phyloP scores from a whole-genome alignment of 1,139 yeast species.

The Geotrichum europaeum region DNA sequence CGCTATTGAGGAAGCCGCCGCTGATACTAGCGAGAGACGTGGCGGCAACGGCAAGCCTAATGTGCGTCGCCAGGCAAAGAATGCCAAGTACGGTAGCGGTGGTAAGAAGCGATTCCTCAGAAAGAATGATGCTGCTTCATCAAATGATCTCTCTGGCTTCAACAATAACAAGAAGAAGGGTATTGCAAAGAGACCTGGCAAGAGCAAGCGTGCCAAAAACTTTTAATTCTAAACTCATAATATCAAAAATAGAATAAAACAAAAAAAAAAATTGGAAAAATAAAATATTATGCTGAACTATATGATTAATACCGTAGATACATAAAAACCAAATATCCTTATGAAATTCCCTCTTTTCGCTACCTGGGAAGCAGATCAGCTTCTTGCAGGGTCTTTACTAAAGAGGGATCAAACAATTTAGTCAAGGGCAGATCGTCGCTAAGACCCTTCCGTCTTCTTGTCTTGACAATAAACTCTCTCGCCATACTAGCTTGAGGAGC shows the following conservation, averaged over 20 bases:
- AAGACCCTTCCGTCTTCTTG: constrained; percentile 77
- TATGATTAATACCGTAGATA: background rate
- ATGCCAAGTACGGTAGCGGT: constrained; percentile 63
- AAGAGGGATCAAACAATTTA: constrained; percentile 60
- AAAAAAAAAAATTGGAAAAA: background rate
- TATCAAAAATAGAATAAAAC: constrained; percentile 1
- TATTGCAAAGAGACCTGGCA: constrained; percentile 56
- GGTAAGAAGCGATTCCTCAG: constrained; percentile 72
- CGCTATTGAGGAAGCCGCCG: constrained; percentile 88
- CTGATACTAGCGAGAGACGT: constrained; percentile 38
- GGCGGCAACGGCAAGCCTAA: constrained; percentile 47
- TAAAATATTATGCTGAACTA: background rate
- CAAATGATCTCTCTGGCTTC: constrained; percentile 65
- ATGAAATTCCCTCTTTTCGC: background rate
- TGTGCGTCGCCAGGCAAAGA: constrained; percentile 60
- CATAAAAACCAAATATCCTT: background rate
- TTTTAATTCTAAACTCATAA: background rate
- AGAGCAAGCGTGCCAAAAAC: constrained; percentile 48
- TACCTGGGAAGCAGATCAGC: constrained; percentile 36
- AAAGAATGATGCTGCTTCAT: constrained; percentile 67
- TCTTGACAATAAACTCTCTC: constrained; percentile 83
- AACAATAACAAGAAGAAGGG: constrained; percentile 49
- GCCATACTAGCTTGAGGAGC: constrained; percentile 68
- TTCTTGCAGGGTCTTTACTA: constrained; percentile 49
- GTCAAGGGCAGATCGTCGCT: constrained; percentile 66